phyloP scores from a whole-genome alignment of 345 rosid species.

The Hypericum androsaemum region DNA sequence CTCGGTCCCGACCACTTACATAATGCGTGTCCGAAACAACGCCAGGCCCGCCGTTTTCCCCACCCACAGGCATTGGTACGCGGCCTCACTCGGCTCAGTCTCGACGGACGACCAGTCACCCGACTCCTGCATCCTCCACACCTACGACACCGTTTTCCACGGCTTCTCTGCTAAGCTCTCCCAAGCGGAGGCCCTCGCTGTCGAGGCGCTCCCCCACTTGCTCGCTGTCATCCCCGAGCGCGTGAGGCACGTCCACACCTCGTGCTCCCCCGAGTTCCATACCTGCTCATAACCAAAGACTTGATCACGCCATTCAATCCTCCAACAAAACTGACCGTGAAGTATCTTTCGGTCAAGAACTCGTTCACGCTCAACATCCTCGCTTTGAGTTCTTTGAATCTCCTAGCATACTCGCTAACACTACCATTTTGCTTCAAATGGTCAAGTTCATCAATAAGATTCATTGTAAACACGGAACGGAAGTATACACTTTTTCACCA shows the following conservation, averaged over 20 bases:
- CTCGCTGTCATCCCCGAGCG: constrained; percentile 21
- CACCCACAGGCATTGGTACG: constrained; percentile 22
- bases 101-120: neutral
- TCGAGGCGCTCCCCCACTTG: constrained; percentile 19
- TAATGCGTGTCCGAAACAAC: constrained; percentile 15
- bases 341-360: no score
- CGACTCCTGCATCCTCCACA: constrained; percentile 14
- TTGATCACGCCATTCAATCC: no score
- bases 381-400: no score
- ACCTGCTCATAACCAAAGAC: no score
- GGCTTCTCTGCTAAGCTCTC: constrained; percentile 25
- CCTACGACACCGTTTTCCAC: constrained; percentile 23
- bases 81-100: constrained; percentile 20
- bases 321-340: no score
- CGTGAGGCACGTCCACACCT: constrained; percentile 18
- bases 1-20: constrained; percentile 14
- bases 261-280: constrained; percentile 25
- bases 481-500: no score
- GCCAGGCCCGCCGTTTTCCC: constrained; percentile 22
- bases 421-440: no score
- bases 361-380: no score
- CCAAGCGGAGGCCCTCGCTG: constrained; percentile 11
- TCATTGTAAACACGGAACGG: no score
- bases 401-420: no score
- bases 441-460: no score